These are phyloP conservation scores for Penicillium taxi DNA, from an alignment of 495 filamentous ascomycete species.

Conservation along the genomic window DNA sequence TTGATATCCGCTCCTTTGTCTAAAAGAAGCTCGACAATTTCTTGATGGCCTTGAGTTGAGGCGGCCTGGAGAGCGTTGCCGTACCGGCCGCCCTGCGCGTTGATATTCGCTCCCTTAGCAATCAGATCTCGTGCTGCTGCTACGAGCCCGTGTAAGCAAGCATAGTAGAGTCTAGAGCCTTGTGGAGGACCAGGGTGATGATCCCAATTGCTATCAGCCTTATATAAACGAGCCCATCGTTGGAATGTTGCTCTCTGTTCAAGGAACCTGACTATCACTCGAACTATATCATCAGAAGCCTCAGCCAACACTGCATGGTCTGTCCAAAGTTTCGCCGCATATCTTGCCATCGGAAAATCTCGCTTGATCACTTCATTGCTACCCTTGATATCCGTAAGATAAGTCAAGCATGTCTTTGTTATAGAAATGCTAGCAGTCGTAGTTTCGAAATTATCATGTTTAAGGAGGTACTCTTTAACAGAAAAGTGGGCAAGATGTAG, in stretches of 20 bases:
- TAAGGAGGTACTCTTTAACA: slow-evolving; percentile 23
- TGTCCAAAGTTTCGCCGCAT: slow-evolving; percentile 13
- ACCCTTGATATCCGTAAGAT: slow-evolving; percentile 18
- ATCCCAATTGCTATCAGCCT: no score
- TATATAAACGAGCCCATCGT: no score
- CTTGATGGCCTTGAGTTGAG: not conserved
- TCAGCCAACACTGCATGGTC: slow-evolving; percentile 13
- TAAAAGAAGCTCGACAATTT: not conserved
- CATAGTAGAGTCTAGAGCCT: no score
- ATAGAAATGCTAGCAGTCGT: slow-evolving; percentile 15
- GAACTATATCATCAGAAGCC: no score
- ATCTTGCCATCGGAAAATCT: slow-evolving; percentile 18
- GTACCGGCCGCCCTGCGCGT: no score
- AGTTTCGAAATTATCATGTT: slow-evolving; percentile 6
- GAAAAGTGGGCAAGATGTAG: slow-evolving; percentile 24
- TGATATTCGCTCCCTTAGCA: no score
- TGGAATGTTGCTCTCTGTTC: no score
- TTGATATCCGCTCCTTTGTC: slow-evolving; percentile 19
- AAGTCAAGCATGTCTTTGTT: slow-evolving; percentile 19
- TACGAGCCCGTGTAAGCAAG: no score
- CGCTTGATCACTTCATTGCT: slow-evolving; percentile 1
- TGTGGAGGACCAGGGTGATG: no score
- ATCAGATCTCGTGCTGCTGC: no score
- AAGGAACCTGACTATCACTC: no score
- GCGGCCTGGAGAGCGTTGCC: not conserved